Evolutionary conservation across 2,329 filamentous ascomycete species (phyloP).

Genomic region (Aspergillus ochraceoroseus): DNA sequence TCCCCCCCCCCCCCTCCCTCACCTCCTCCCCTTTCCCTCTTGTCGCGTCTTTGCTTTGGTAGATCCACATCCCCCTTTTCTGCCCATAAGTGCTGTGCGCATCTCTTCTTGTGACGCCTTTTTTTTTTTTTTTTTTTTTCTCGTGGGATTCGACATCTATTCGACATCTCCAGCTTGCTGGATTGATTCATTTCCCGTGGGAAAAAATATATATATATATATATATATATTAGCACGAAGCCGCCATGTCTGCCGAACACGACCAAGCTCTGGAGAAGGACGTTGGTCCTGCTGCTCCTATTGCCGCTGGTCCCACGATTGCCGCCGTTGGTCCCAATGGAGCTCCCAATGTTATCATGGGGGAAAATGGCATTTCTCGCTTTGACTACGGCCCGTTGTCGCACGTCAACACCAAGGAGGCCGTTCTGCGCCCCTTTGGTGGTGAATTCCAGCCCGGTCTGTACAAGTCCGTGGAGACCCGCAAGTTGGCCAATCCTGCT

Average conservation of each 20-base stretch:
- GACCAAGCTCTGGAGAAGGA: constrained; percentile 33
- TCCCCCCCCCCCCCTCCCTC: constrained; percentile 14
- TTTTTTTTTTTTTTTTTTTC: constrained; percentile 19
- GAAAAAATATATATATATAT: too few species aligned
- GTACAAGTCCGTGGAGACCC: constrained; percentile 58
- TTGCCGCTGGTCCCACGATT: neutral
- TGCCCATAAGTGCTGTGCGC: constrained; percentile 32
- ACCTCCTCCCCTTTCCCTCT: too few species aligned
- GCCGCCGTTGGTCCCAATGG: constrained; percentile 19
- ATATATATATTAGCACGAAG: too few species aligned
- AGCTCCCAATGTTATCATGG: constrained; percentile 15
- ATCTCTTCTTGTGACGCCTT: constrained; percentile 10
- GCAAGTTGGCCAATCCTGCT: constrained; percentile 74
- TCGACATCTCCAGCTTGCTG: constrained; percentile 28
- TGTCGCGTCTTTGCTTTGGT: constrained; percentile 12
- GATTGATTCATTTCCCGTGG: constrained; percentile 12
- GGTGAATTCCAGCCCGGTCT: constrained; percentile 69
- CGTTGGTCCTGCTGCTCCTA: constrained; percentile 15
- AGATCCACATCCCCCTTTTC: too few species aligned
- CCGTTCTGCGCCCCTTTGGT: constrained; percentile 59
- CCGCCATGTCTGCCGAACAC: constrained; percentile 28
- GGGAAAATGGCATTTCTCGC: constrained; percentile 35
- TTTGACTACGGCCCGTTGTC: constrained; percentile 52
- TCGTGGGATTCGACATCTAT: constrained; percentile 21
- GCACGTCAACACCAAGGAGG: constrained; percentile 44